These are phyloP conservation scores for Marchantia paleacea DNA, from an alignment of 225 moss, liverwort and hornwort species.

Conservation along the genomic window DNA sequence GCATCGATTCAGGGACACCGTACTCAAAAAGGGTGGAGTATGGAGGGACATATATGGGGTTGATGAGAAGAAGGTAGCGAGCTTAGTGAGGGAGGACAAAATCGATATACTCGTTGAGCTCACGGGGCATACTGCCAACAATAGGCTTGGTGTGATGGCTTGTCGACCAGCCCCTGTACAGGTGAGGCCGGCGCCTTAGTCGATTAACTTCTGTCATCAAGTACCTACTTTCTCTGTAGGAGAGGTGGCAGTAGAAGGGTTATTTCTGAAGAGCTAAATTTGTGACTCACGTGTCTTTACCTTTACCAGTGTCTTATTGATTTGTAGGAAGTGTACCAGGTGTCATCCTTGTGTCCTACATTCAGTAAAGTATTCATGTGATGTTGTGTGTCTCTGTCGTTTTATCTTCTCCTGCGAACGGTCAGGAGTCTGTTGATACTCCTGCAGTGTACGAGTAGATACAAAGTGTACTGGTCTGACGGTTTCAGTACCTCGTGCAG, in stretches of 20 bases:
- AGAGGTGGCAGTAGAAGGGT: neutral
- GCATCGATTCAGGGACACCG: conserved; percentile 86
- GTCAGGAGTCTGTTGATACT: no score
- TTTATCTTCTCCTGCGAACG: no score
- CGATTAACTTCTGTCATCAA: neutral
- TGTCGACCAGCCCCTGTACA: conserved; percentile 97
- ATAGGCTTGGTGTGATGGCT: conserved; percentile 97
- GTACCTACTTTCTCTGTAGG: neutral
- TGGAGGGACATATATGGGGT: conserved; percentile 96
- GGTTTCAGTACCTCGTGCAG: conserved; percentile 34
- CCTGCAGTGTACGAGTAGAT: no score
- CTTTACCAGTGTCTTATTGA: neutral
- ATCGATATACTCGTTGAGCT: conserved; percentile 95
- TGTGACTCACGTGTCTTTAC: no score
- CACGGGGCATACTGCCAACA: conserved; percentile 98
- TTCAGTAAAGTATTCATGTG: no score
- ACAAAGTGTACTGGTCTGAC: neutral
- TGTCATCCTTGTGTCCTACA: neutral
- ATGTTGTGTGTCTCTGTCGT: no score
- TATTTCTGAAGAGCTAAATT: no score
- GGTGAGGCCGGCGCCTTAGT: conserved; percentile 31
- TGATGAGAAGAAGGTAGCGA: conserved; percentile 94
- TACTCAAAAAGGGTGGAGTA: conserved; percentile 81
- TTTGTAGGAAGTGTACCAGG: neutral
- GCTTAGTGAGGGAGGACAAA: conserved; percentile 80